phyloP scores from a whole-genome alignment of 1,284 basidiomycete genomes.

The Afroboletus lepidellus region DNA sequence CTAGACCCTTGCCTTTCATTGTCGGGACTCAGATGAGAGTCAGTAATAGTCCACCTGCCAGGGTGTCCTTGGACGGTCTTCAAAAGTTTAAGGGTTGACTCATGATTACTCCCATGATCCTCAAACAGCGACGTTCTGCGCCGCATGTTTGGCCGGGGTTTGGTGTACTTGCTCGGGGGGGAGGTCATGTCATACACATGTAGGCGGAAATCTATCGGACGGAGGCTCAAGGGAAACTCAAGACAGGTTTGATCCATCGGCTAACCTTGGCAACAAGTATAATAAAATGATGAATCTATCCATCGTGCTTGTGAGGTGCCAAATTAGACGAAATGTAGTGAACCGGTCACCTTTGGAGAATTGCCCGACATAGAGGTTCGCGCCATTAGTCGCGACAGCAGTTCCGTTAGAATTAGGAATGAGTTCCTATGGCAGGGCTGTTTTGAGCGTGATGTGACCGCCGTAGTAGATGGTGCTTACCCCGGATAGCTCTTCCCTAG shows the following conservation, averaged over 20 bases:
- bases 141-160: slow-evolving; percentile 16
- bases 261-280: slow-evolving; percentile 77
- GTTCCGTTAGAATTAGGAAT: slow-evolving; percentile 88
- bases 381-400: slow-evolving; percentile 77
- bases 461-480: slow-evolving; percentile 37
- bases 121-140: slow-evolving; percentile 16
- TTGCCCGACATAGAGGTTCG: slow-evolving; percentile 91
- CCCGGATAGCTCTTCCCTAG: slow-evolving; percentile 52
- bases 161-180: slow-evolving; percentile 37
- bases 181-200: slow-evolving; percentile 84
- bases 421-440: slow-evolving; percentile 49
- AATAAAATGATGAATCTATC: slow-evolving; percentile 76
- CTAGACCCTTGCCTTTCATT: slow-evolving; percentile 71
- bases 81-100: slow-evolving; percentile 71
- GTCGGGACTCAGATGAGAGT: slow-evolving; percentile 89
- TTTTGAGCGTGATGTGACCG: slow-evolving; percentile 5
- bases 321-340: slow-evolving; percentile 24
- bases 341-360: slow-evolving; percentile 69
- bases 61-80: slow-evolving; percentile 77
- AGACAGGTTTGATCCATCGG: not conserved
- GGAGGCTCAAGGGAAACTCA: slow-evolving; percentile 10
- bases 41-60: slow-evolving; percentile 90
- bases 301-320: slow-evolving; percentile 3
- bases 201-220: slow-evolving; percentile 71
- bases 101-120: slow-evolving; percentile 41